These are phyloP conservation scores for Theileria orientalis DNA, from an alignment of 169 alveolate species.

Conservation along the genomic window DNA sequence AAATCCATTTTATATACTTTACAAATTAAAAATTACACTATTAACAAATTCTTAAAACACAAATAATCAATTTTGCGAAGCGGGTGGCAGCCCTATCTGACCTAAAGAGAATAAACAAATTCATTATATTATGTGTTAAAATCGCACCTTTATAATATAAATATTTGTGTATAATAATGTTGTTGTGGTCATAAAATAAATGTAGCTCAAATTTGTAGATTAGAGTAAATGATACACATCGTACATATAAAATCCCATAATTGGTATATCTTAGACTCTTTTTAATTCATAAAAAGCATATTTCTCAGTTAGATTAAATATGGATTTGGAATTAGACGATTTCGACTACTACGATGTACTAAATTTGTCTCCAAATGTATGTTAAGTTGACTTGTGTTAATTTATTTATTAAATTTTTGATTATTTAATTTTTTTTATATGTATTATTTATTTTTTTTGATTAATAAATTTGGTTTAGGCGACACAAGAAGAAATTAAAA, in stretches of 20 bases:
- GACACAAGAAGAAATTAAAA: conserved; percentile 50
- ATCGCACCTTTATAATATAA: neutral
- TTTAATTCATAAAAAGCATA: no score
- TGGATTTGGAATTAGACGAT: conserved; percentile 31
- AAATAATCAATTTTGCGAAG: neutral
- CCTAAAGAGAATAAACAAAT: neutral
- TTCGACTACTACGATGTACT: conserved; percentile 64
- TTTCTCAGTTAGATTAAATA: neutral
- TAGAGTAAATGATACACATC: no score
- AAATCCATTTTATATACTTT: neutral
- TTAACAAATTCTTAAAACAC: neutral
- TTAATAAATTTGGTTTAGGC: conserved; percentile 20
- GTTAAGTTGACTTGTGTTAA: neutral
- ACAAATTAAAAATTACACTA: neutral
- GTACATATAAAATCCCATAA: no score
- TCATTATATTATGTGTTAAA: no score
- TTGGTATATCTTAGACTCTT: no score
- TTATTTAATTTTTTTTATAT: neutral
- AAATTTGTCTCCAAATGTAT: conserved; percentile 45
- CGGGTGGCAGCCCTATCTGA: neutral
- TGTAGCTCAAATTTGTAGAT: no score
- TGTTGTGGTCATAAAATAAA: neutral
- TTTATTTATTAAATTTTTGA: no score
- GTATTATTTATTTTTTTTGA: neutral
- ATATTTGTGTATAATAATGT: neutral